A percentile compares a stretch with the other conserved stretches of the same genome.
These are phyloP conservation scores for Spiromastix sp. DNA, from an alignment of 2,329 filamentous ascomycete species.

Conservation along the genomic window DNA sequence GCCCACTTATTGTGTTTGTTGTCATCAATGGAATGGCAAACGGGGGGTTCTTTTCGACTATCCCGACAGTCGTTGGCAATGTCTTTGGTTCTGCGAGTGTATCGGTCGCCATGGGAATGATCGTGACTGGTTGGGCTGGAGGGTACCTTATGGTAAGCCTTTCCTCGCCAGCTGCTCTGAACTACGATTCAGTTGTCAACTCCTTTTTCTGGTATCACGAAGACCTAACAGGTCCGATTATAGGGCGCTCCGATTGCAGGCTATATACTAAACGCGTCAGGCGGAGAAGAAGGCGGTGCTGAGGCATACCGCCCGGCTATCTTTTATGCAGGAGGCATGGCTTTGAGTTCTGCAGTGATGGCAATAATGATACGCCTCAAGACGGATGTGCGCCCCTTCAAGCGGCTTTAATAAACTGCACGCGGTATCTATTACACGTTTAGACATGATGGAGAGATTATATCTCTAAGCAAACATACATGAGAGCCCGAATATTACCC, in stretches of 20 bases:
- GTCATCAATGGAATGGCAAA: constrained; percentile 51
- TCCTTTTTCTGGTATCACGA: background rate
- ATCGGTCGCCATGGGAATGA: constrained; percentile 51
- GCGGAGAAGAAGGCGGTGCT: constrained; percentile 40
- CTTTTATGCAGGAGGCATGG: constrained; percentile 49
- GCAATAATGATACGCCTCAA: constrained; percentile 36
- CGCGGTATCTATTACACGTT: too few relatives aligned
- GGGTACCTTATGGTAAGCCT: constrained; percentile 55
- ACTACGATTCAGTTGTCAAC: too few relatives aligned
- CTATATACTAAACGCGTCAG: constrained; percentile 46
- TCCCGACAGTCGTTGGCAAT: constrained; percentile 52
- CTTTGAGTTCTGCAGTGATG: constrained; percentile 35
- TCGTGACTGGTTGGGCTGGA: constrained; percentile 49
- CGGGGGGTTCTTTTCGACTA: constrained; percentile 53
- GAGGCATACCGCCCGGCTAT: constrained; percentile 51
- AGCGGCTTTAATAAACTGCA: constrained; percentile 29
- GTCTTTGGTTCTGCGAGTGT: constrained; percentile 48
- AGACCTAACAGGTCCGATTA: too few relatives aligned
- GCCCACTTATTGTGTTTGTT: constrained; percentile 46
- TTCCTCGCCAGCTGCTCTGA: too few relatives aligned
- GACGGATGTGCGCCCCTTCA: constrained; percentile 28
- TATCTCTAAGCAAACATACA: too few relatives aligned
- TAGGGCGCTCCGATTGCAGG: constrained; percentile 50
- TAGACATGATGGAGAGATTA: too few relatives aligned
- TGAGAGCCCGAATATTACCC: too few relatives aligned